These are phyloP conservation scores for Lodderomyces orthopsilosis DNA, from an alignment of 1,139 yeast genomes.

Conservation along the genomic window DNA sequence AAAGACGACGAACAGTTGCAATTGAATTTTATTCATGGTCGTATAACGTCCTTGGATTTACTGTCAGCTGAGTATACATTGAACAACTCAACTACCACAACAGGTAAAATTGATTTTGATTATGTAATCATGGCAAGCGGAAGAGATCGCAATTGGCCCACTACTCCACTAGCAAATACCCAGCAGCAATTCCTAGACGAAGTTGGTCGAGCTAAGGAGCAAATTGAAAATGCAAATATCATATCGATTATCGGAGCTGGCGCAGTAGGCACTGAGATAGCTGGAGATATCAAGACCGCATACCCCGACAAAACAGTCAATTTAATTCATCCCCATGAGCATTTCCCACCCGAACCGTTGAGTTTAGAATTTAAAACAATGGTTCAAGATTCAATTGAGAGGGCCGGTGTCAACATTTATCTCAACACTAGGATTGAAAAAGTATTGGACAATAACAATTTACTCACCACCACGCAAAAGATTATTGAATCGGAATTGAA, in stretches of 20 bases:
- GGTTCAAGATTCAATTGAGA: conserved; percentile 25
- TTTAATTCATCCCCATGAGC: conserved; percentile 39
- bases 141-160: conserved; percentile 52
- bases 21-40: conserved; percentile 42
- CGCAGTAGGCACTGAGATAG: conserved; percentile 50
- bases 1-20: background rate
- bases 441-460: conserved; percentile 22
- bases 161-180: conserved; percentile 43
- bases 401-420: conserved; percentile 20
- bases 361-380: conserved; percentile 28
- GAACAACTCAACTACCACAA: background rate
- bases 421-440: conserved; percentile 26
- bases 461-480: conserved; percentile 28
- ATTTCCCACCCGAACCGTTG: conserved; percentile 43
- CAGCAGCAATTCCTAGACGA: conserved; percentile 28
- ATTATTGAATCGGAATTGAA: conserved; percentile 32
- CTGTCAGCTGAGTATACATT: conserved; percentile 6
- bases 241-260: conserved; percentile 48
- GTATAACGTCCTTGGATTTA: conserved; percentile 28
- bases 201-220: conserved; percentile 29
- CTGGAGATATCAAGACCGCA: conserved; percentile 42
- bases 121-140: conserved; percentile 52
- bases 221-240: conserved; percentile 21
- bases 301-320: conserved; percentile 35
- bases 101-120: conserved; percentile 36